Conservation (phyloP, 441 rosid species). For the Populus trichocarpa region DNA sequence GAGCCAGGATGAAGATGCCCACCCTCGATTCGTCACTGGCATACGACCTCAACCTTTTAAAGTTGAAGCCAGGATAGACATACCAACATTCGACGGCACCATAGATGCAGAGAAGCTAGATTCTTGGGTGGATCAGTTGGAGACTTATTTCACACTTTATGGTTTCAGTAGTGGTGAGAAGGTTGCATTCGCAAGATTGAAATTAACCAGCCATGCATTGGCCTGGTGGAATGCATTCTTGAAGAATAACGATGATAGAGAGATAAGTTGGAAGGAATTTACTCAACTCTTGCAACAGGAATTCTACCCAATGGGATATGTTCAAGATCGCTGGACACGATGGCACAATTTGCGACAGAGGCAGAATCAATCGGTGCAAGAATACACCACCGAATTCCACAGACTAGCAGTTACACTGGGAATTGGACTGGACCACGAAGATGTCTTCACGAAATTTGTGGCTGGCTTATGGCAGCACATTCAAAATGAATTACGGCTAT, state of each 20-base stretch:
- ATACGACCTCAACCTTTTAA: background rate
- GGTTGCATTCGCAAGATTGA: background rate
- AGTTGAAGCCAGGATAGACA: slow-evolving; percentile 1
- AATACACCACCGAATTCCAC: background rate
- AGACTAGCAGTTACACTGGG: too few relatives aligned
- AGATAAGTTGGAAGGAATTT: background rate
- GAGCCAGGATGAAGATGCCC: background rate
- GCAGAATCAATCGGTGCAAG: background rate
- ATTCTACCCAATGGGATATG: background rate
- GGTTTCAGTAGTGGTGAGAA: background rate
- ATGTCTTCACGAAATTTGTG: background rate
- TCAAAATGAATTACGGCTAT: background rate
- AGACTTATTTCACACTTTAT: background rate
- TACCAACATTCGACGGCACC: background rate
- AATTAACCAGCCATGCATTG: background rate
- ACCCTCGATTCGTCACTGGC: background rate
- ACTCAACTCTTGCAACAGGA: background rate
- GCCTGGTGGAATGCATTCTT: background rate
- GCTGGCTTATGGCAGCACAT: background rate
- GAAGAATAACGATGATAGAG: background rate
- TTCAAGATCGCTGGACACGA: background rate
- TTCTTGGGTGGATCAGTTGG: background rate
- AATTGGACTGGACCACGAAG: background rate
- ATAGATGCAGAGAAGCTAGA: background rate
- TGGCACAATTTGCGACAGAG: background rate